These are phyloP conservation scores for Beauveria sp. DNA, from an alignment of 2,329 filamentous ascomycete species.

Conservation along the genomic window DNA sequence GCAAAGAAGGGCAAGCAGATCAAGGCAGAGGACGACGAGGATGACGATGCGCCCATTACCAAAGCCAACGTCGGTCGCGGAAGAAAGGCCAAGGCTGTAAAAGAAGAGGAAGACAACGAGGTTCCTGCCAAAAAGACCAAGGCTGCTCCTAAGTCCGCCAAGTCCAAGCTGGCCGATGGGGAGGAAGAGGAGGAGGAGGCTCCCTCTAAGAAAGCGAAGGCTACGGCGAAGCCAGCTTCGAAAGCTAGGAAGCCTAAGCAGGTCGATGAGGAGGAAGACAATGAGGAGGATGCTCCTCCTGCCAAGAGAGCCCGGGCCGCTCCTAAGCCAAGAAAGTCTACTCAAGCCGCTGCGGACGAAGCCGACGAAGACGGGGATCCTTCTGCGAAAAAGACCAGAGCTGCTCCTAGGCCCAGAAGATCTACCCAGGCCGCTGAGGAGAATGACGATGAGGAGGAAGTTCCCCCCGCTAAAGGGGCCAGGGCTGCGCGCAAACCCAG, in stretches of 20 bases:
- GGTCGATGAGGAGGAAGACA: background rate
- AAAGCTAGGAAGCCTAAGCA: background rate
- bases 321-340: background rate
- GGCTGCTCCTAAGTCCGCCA: background rate
- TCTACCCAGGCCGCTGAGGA: background rate
- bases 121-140: conserved; percentile 17
- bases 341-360: background rate
- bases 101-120: conserved; percentile 13
- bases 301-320: background rate
- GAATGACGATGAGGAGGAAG: conserved; percentile 14
- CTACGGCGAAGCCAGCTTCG: background rate
- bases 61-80: conserved; percentile 12
- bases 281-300: background rate
- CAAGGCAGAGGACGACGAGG: conserved; percentile 17
- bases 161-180: background rate
- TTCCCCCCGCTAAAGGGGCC: conserved; percentile 15
- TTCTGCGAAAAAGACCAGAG: conserved; percentile 16
- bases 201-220: background rate
- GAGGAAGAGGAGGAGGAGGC: background rate
- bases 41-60: conserved; percentile 15
- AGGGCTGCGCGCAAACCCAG: background rate
- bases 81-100: conserved; percentile 13
- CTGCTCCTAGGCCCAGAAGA: background rate
- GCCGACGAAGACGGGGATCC: background rate
- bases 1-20: conserved; percentile 23